These are phyloP conservation scores for Microcyclospora pomicola DNA, from an alignment of 2,329 filamentous ascomycete species.

Conservation along the genomic window DNA sequence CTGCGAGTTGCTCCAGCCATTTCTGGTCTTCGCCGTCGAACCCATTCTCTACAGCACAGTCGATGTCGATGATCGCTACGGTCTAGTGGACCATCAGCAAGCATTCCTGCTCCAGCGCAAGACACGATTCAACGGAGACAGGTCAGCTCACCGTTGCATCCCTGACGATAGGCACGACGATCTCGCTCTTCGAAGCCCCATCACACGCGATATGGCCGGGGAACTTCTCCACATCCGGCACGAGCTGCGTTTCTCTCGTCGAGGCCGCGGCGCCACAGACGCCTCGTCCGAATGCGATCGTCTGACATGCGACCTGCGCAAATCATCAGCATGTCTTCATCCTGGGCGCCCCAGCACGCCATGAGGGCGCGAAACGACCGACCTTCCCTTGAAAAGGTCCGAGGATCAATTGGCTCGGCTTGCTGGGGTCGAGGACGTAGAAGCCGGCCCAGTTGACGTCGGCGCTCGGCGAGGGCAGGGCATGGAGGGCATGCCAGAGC, in stretches of 20 bases:
- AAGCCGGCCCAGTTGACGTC: conserved; percentile 73
- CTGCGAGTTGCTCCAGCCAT: conserved; percentile 53
- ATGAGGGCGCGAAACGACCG: too few relatives aligned
- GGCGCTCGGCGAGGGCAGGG: conserved; percentile 49
- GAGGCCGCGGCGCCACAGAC: conserved; percentile 62
- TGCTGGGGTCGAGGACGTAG: conserved; percentile 49
- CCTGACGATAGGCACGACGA: conserved; percentile 60
- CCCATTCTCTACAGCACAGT: conserved; percentile 53
- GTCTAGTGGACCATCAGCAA: conserved; percentile 26
- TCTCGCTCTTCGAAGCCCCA: conserved; percentile 60
- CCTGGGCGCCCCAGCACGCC: too few relatives aligned
- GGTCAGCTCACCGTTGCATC: conserved; percentile 30
- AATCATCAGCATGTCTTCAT: too few relatives aligned
- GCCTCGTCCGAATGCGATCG: conserved; percentile 56
- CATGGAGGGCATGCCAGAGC: conserved; percentile 68
- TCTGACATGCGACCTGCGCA: conserved; percentile 49
- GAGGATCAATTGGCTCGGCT: conserved; percentile 48
- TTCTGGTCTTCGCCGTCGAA: conserved; percentile 55
- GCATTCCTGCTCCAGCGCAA: neutral
- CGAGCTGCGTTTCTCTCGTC: conserved; percentile 47
- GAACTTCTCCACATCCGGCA: conserved; percentile 56
- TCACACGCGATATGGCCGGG: conserved; percentile 76
- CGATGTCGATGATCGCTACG: conserved; percentile 66
- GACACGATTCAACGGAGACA: neutral
- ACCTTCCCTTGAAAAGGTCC: conserved; percentile 67